phyloP scores from a whole-genome alignment of 495 filamentous ascomycete genomes.

The Lepraria neglecta region DNA sequence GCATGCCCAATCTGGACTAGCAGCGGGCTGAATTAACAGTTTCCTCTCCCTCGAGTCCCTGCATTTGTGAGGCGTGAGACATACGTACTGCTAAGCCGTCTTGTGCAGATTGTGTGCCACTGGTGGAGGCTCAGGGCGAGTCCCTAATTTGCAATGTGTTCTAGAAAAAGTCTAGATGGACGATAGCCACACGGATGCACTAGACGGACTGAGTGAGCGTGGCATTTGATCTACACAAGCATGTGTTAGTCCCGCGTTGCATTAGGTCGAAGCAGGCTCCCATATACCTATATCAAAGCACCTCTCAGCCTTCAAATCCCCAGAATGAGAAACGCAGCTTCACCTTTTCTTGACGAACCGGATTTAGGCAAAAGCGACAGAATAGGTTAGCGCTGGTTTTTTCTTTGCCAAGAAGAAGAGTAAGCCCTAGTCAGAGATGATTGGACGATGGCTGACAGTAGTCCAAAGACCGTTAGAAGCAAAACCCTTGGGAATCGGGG shows the following conservation, averaged over 20 bases:
- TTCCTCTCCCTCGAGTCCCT: background rate
- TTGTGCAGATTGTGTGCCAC: background rate
- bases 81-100: background rate
- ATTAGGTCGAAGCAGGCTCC: background rate
- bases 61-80: no score
- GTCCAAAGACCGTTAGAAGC: slow-evolving; percentile 4
- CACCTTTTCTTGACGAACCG: background rate
- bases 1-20: background rate
- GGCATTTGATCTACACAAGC: background rate
- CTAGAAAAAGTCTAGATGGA: background rate
- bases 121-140: background rate
- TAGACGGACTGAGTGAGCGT: slow-evolving; percentile 2
- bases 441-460: slow-evolving; percentile 13
- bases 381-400: slow-evolving; percentile 10
- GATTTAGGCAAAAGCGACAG: background rate
- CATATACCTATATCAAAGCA: slow-evolving; percentile 9
- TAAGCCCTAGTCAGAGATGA: slow-evolving; percentile 2
- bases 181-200: background rate
- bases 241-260: background rate
- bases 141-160: background rate
- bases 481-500: background rate
- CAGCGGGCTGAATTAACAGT: no score
- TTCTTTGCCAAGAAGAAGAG: slow-evolving; percentile 6
- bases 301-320: background rate
- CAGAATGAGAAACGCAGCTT: background rate